These are phyloP conservation scores for Chytriomyces confervae DNA, from an alignment of 192 early-diverging fungal genomes.

Conservation along the genomic window DNA sequence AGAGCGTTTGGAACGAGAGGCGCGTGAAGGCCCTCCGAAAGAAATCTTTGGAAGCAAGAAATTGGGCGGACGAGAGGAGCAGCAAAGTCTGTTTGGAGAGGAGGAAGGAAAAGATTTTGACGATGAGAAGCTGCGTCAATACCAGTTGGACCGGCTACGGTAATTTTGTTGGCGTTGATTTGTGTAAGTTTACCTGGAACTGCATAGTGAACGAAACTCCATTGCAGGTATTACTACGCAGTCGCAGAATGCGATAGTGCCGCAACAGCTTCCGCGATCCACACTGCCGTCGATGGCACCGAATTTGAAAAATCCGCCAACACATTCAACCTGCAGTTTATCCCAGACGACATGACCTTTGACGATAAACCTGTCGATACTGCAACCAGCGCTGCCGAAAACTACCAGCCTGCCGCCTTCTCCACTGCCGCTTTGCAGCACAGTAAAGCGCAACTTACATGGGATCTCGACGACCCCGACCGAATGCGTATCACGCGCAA, in stretches of 20 bases:
- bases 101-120: conserved; percentile 81
- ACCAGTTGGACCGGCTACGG: conserved; percentile 87
- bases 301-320: conserved; percentile 92
- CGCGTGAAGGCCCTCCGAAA: conserved; percentile 74
- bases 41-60: conserved; percentile 66
- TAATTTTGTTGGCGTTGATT: conserved; percentile 25
- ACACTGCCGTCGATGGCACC: conserved; percentile 82
- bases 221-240: conserved; percentile 82
- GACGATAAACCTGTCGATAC: conserved; percentile 72
- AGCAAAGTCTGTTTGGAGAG: conserved; percentile 48
- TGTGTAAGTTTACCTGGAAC: neutral
- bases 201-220: conserved; percentile 11
- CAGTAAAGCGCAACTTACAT: conserved; percentile 91
- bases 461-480: conserved; percentile 93
- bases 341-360: conserved; percentile 91
- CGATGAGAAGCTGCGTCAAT: conserved; percentile 79
- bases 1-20: conserved; percentile 73
- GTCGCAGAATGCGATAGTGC: conserved; percentile 92
- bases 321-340: conserved; percentile 92
- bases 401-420: conserved; percentile 54
- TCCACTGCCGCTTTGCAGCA: conserved; percentile 81
- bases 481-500: conserved; percentile 78
- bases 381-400: conserved; percentile 51
- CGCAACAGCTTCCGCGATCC: conserved; percentile 80
- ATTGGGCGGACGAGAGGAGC: conserved; percentile 38